Evolutionary conservation across 2,329 filamentous ascomycete genomes (phyloP).

Genomic region (Sporothrix euskadiensis): DNA sequence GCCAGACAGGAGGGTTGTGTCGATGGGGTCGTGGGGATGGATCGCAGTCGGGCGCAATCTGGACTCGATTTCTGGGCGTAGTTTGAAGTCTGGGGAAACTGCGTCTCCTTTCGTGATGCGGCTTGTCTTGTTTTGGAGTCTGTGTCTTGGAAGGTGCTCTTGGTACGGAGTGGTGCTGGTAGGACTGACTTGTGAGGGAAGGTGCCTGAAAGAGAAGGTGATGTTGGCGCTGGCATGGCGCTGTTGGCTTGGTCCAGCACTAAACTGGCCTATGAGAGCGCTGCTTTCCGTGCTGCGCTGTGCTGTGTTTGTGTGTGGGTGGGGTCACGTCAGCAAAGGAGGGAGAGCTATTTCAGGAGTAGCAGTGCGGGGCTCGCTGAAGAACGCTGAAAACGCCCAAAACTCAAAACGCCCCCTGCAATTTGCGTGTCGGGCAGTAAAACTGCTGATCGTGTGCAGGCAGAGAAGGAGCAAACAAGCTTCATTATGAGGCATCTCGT

Average conservation of each 20-base stretch:
- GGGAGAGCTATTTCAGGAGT: background rate
- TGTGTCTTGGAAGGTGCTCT: background rate
- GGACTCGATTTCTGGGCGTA: background rate
- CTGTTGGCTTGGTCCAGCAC: background rate
- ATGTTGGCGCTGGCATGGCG: background rate
- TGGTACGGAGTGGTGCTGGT: background rate
- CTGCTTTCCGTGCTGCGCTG: background rate
- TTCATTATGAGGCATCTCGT: background rate
- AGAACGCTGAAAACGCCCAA: background rate
- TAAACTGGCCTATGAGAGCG: background rate
- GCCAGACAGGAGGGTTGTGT: background rate
- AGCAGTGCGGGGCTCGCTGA: conserved; percentile 15
- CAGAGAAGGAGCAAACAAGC: background rate
- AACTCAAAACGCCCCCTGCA: background rate
- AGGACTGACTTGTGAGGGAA: background rate
- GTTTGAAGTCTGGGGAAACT: background rate
- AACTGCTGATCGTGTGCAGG: background rate
- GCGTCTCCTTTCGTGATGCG: background rate
- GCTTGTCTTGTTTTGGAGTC: conserved; percentile 15
- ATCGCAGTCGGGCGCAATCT: background rate
- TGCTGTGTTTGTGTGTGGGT: too few species aligned
- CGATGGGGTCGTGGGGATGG: background rate
- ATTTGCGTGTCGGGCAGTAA: background rate
- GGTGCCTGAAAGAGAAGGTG: background rate
- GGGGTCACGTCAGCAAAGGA: background rate